phyloP scores from a whole-genome alignment of 2,329 filamentous ascomycete species.

The Geosmithia morbida region DNA sequence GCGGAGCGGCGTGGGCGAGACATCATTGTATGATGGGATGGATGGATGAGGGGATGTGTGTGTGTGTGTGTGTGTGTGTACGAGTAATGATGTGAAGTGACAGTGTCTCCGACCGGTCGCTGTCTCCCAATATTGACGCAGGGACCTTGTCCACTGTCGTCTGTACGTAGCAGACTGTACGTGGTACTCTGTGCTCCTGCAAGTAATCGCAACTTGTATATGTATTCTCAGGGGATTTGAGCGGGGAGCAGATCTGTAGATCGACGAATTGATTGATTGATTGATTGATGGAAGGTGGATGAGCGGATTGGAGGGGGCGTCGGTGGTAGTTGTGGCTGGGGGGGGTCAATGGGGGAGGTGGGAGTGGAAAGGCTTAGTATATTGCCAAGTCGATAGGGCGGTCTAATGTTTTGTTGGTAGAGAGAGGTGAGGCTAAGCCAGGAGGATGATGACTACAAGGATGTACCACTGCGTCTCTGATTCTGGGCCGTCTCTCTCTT shows the following conservation, averaged over 20 bases:
- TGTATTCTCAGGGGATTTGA: too few relatives aligned
- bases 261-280: neutral
- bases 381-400: neutral
- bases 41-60: neutral
- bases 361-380: neutral
- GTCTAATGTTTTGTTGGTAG: neutral
- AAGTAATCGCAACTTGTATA: too few relatives aligned
- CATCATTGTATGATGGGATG: slow-evolving; percentile 18
- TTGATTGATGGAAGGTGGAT: neutral
- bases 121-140: too few relatives aligned
- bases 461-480: too few relatives aligned
- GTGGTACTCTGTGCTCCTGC: too few relatives aligned
- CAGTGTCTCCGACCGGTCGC: too few relatives aligned
- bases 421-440: neutral
- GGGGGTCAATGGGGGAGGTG: neutral
- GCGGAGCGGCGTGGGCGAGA: slow-evolving; percentile 31
- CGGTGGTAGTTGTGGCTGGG: neutral
- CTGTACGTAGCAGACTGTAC: too few relatives aligned
- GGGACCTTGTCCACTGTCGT: too few relatives aligned
- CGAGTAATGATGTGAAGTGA: too few relatives aligned
- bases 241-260: neutral
- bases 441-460: neutral
- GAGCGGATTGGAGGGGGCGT: neutral
- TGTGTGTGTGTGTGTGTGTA: too few relatives aligned
- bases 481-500: too few relatives aligned